Percentiles rank a stretch among this genome's conserved stretches.
Conservation (phyloP, 805 yeast genomes). For the Torulaspora gathmanii region DNA sequence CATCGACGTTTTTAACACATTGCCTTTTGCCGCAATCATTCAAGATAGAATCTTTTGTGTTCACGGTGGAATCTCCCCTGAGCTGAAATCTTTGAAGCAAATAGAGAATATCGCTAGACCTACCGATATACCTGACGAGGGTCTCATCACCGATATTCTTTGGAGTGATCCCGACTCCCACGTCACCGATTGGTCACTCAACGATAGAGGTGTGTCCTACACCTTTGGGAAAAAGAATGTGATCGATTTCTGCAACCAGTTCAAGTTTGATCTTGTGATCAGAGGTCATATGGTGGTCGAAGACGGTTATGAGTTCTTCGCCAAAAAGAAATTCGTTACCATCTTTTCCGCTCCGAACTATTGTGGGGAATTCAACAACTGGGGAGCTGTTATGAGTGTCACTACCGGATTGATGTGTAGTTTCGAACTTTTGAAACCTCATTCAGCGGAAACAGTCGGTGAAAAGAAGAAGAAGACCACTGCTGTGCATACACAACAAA, state of each 20-base stretch:
- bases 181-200: constrained; percentile 64
- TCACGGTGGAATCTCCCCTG: constrained; percentile 81
- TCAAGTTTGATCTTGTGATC: constrained; percentile 71
- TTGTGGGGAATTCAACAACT: constrained; percentile 56
- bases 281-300: constrained; percentile 89
- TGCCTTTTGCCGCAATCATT: constrained; percentile 93
- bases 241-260: constrained; percentile 58
- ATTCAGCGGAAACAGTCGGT: constrained; percentile 16
- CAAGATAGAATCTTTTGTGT: constrained; percentile 92
- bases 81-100: constrained; percentile 57
- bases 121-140: constrained; percentile 78
- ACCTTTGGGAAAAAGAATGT: constrained; percentile 71
- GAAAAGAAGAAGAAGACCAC: constrained; percentile 3
- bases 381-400: constrained; percentile 93
- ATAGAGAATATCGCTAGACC: constrained; percentile 71
- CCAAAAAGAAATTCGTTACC: constrained; percentile 67
- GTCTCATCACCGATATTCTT: constrained; percentile 67
- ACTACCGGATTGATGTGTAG: constrained; percentile 64
- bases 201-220: constrained; percentile 79
- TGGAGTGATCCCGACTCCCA: constrained; percentile 72
- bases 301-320: constrained; percentile 81
- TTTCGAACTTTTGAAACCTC: constrained; percentile 65
- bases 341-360: constrained; percentile 78
- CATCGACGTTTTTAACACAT: constrained; percentile 89
- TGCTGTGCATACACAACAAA: not conserved